These are phyloP conservation scores for Podosphaera aphanis DNA, from an alignment of 2,329 filamentous ascomycete species.

Conservation along the genomic window DNA sequence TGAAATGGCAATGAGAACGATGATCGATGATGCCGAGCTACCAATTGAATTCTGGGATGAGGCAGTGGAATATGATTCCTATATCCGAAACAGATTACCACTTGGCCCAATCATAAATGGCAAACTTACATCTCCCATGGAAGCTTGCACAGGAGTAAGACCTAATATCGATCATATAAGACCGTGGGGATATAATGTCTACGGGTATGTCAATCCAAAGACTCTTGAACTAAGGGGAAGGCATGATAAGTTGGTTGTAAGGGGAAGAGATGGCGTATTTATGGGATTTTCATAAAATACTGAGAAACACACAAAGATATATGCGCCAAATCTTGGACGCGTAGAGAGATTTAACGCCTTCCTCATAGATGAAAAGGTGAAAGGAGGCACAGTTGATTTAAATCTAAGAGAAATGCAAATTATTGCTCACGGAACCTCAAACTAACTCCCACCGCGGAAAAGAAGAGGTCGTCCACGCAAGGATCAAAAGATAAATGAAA, in stretches of 20 bases:
- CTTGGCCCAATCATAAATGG: neutral
- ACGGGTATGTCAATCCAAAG: neutral
- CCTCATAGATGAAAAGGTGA: no score
- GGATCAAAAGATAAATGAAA: no score
- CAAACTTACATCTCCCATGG: neutral
- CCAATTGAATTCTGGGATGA: neutral
- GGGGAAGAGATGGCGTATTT: neutral
- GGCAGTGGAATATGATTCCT: neutral
- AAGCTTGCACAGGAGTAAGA: neutral
- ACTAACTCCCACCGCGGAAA: no score
- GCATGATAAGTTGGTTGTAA: neutral
- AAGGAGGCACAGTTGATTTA: no score
- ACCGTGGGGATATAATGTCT: neutral
- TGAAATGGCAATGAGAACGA: neutral
- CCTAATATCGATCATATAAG: neutral
- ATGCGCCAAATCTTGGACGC: no score
- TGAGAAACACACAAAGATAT: no score
- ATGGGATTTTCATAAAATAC: neutral
- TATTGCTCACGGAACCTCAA: no score
- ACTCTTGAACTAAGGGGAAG: neutral
- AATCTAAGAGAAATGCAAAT: no score
- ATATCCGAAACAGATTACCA: neutral
- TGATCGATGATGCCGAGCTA: neutral
- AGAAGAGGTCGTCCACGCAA: no score
- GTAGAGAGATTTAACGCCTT: no score